A percentile compares a stretch with the other conserved stretches of the same genome.
Conservation (phyloP, 306 rosid species). For the Castanea mollissima region DNA sequence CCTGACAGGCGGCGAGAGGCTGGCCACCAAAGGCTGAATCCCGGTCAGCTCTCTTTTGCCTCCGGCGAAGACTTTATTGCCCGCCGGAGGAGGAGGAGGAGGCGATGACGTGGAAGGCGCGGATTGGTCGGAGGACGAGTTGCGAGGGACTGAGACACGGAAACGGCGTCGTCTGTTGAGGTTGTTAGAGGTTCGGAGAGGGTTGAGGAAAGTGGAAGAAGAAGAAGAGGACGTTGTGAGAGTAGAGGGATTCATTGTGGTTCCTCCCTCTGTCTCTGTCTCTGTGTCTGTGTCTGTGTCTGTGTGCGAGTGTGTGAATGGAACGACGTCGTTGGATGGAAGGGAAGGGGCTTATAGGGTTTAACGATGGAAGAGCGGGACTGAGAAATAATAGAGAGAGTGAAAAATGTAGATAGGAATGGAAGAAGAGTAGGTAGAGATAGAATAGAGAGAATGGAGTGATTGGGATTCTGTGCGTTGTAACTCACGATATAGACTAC, state of each 20-base stretch:
- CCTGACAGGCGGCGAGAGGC: constrained; percentile 62
- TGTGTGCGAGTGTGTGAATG: no score
- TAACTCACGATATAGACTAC: no score
- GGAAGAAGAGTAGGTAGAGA: no score
- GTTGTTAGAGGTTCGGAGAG: constrained; percentile 22
- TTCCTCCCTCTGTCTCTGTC: constrained; percentile 2
- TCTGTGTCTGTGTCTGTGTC: background rate
- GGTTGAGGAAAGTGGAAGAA: constrained; percentile 41
- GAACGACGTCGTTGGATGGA: constrained; percentile 40
- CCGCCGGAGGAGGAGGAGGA: constrained; percentile 3
- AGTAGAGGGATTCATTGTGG: constrained; percentile 64
- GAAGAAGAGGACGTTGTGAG: constrained; percentile 36
- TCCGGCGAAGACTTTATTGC: constrained; percentile 19
- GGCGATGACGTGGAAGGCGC: constrained; percentile 24
- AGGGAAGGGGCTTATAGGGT: constrained; percentile 45
- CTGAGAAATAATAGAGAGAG: no score
- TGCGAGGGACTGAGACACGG: constrained; percentile 58
- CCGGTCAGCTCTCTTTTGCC: constrained; percentile 70
- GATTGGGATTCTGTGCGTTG: no score
- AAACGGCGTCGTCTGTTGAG: constrained; percentile 55
- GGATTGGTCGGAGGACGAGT: constrained; percentile 38
- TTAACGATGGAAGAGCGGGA: constrained; percentile 24
- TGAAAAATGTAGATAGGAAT: no score
- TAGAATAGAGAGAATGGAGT: no score
- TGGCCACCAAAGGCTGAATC: constrained; percentile 63